Base-by-base conservation (phyloP, 768 basidiomycete genomes). In the Xerocomellus chrysenteron region DNA sequence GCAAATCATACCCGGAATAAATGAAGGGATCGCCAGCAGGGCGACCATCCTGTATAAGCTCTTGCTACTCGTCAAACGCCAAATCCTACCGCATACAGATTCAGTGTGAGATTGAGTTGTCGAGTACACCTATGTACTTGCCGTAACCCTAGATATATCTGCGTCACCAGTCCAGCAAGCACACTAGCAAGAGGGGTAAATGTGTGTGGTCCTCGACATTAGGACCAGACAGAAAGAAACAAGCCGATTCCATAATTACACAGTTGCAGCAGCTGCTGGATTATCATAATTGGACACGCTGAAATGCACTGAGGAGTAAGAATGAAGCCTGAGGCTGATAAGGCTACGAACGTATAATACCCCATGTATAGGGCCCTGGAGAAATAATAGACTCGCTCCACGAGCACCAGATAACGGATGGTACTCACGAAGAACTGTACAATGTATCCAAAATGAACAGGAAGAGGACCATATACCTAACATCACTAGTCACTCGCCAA, bases 111-210 rank as follows among this genome's bases (percentile, higher is more conserved):
- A 16, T 32, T 1, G 12, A 5, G 11, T 17, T 11, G 4, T n/a
- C n/a, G n/a, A n/a, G 35, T 13, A 16, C 11, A 11, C 13, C 2
- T 14, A 54, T 24, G 56, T 32, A n/a, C 74, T 21, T 48, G 75
- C 80, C 81, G 76, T 59, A 77, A 71, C 1, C 71, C 76, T 30
- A 82, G 69, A 67, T 80, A 82, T 36, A 68, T 51, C 58, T 84
- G 82, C 0, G 81, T 80, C n/a, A 81, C 69, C 32, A 82, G 63
- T 0, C 80, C 81, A 17, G 79, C 75, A 9, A 80, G 62, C 1
- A 78, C 69, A 7, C 76, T 80, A 7, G 76, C 78, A 21, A 76
- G 66, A 6, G 81, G 78, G 0, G 80, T 82, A 52, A 82, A 79
- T 2, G 79, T 75, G 45, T 81, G 78, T 3, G 77, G 77, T 80